Percentiles rank a stretch among this genome's conserved stretches.
These are phyloP conservation scores for Penicillium hesseltinei DNA, from an alignment of 2,329 filamentous ascomycete species.

Conservation along the genomic window DNA sequence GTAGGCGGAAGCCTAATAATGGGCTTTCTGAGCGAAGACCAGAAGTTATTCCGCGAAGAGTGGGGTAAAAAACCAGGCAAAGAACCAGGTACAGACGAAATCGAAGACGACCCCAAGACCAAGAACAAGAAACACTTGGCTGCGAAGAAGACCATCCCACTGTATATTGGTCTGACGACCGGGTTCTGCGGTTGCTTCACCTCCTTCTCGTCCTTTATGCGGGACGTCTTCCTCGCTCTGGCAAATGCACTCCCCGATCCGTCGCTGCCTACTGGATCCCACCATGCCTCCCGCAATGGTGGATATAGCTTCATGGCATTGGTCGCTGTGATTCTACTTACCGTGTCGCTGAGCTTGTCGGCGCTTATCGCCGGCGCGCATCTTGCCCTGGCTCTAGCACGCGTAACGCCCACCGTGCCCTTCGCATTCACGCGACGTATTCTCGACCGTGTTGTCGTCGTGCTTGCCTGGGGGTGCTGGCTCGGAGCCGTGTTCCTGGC, in stretches of 20 bases:
- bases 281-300: constrained; percentile 56
- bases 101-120: constrained; percentile 1
- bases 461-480: constrained; percentile 74
- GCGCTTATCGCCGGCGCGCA: constrained; percentile 73
- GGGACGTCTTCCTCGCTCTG: constrained; percentile 75
- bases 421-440: constrained; percentile 57
- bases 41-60: constrained; percentile 68
- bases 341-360: constrained; percentile 66
- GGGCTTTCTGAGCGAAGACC: constrained; percentile 81
- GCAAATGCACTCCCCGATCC: constrained; percentile 68
- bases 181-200: constrained; percentile 90
- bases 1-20: constrained; percentile 77
- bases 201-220: constrained; percentile 81
- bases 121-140: constrained; percentile 55
- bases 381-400: constrained; percentile 62
- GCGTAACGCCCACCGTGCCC: constrained; percentile 59
- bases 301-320: constrained; percentile 84
- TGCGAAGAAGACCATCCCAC: constrained; percentile 78
- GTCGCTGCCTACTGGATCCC: constrained; percentile 37
- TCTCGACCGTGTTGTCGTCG: constrained; percentile 62
- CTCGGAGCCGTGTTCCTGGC: constrained; percentile 70
- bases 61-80: constrained; percentile 49
- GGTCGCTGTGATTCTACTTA: constrained; percentile 70
- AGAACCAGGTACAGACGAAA: constrained; percentile 24
- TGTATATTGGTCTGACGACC: constrained; percentile 82